Evolutionary conservation across 1,139 yeast species (phyloP).

Genomic region (Hansenula lynferdii): DNA sequence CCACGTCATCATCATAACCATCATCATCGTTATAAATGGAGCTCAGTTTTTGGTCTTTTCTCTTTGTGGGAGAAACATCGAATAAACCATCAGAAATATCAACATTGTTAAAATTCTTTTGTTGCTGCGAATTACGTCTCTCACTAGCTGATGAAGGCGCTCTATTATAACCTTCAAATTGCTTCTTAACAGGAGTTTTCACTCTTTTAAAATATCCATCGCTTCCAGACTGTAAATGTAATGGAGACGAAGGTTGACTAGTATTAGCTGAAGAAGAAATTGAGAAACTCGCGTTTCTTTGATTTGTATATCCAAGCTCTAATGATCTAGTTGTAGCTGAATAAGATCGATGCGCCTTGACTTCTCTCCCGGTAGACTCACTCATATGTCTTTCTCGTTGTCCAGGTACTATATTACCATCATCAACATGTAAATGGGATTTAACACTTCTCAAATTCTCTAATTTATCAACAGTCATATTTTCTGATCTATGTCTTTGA

Average conservation of each 20-base stretch:
- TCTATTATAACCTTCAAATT: slow-evolving; percentile 1
- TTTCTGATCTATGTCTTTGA: slow-evolving; percentile 21
- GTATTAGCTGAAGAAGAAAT: slow-evolving; percentile 6
- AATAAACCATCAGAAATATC: not conserved
- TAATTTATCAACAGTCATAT: slow-evolving; percentile 12
- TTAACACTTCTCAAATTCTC: slow-evolving; percentile 14
- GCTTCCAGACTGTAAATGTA: slow-evolving; percentile 5
- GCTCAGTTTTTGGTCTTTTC: not conserved
- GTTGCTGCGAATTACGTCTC: not conserved
- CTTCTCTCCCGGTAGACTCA: slow-evolving; percentile 4
- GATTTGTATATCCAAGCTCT: slow-evolving; percentile 5
- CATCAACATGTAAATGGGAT: slow-evolving; percentile 11
- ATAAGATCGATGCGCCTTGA: slow-evolving; percentile 14
- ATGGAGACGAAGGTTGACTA: slow-evolving; percentile 11
- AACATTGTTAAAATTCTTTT: not conserved
- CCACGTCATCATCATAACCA: slow-evolving; percentile 3
- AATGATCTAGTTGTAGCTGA: slow-evolving; percentile 11
- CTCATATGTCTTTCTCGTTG: not conserved
- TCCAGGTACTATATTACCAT: too few species aligned
- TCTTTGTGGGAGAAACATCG: not conserved
- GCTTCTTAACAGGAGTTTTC: not conserved
- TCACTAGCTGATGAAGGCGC: not conserved
- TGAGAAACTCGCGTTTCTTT: slow-evolving; percentile 8
- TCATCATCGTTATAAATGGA: slow-evolving; percentile 1
- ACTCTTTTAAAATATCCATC: slow-evolving; percentile 9